Evolutionary conservation across 2,329 filamentous ascomycete species (phyloP).

Genomic region (Zymoseptoria passerinii): DNA sequence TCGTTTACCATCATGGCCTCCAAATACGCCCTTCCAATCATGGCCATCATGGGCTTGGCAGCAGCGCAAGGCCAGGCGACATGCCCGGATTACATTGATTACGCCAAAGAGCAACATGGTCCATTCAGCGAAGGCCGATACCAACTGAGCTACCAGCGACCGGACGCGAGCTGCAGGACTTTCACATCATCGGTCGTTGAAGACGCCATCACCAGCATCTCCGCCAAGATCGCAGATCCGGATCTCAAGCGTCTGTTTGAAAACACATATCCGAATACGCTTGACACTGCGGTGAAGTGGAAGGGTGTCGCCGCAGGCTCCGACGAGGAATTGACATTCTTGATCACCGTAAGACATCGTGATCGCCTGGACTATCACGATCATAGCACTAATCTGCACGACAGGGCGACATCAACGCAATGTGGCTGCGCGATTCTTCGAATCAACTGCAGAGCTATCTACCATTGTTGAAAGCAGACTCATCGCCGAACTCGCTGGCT

Average conservation of each 20-base stretch:
- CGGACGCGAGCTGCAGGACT: constrained; percentile 37
- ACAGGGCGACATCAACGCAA: constrained; percentile 46
- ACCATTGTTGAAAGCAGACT: constrained; percentile 49
- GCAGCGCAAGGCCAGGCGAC: constrained; percentile 11
- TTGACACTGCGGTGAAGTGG: constrained; percentile 66
- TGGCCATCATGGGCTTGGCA: constrained; percentile 1
- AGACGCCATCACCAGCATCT: constrained; percentile 28
- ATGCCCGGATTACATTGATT: constrained; percentile 37
- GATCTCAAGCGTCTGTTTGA: constrained; percentile 64
- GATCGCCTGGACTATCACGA: background rate
- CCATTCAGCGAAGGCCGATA: constrained; percentile 39
- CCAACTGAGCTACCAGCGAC: constrained; percentile 40
- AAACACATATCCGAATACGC: constrained; percentile 66
- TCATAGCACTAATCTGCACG: background rate
- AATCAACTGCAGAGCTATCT: constrained; percentile 67
- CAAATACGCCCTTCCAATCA: constrained; percentile 6
- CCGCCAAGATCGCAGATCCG: constrained; percentile 35
- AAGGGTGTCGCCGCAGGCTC: constrained; percentile 49
- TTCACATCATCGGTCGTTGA: constrained; percentile 40
- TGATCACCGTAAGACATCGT: constrained; percentile 41
- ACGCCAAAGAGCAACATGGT: constrained; percentile 33
- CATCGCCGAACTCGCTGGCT: constrained; percentile 51
- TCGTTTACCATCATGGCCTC: constrained; percentile 3
- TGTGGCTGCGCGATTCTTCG: constrained; percentile 49
- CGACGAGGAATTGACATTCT: constrained; percentile 55